Evolutionary conservation across 768 basidiomycete species (phyloP), one percentile per base, ranked within the genome.

Genomic region (Leccinellum albellum): DNA sequence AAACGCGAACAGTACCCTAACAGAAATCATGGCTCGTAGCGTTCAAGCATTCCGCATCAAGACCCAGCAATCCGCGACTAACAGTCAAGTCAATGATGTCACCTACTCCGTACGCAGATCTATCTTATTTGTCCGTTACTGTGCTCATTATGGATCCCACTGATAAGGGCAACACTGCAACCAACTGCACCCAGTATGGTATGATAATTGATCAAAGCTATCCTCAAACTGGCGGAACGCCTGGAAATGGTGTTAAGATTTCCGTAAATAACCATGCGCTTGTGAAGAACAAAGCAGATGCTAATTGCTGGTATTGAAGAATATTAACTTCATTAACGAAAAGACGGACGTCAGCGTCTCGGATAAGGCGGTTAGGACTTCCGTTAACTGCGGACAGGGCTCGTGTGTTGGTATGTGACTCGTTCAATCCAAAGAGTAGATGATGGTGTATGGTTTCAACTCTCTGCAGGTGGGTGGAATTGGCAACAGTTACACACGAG

Each of bases 181-280:
- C 68, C 9, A 79, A 80, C 10, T 73, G 79, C 9, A 73, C 70
- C 1, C 20, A 66, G 29, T 87, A 79, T 55, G 87, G 86, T 31
- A 70, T 88, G 0, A 51, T 88, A 58, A 84, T 88, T 33, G 82
- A 85, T 64, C 65, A 84, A 77, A 86, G 83, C 64, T 87, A 87
- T 65, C 84, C 85, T 6, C 59, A 67, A 23, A 74, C 76, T 12
- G 62, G 83, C 15, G 80, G 80, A 17, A 79, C 73, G 0, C 82
- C 86, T 4, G 84, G 84, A 29, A 81, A 67, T 15, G 85, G 84
- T 4, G 81, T 84, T 13, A 68, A 60, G n/a, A 70, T 87, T 61
- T 85, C 79, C n/a, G 84, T 86, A 60, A 60, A 79, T 65, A 13
- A 23, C n/a, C 21, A 31, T n/a, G 37, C 37, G 20, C 32, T 21